phyloP scores from a whole-genome alignment of 2,329 filamentous ascomycete genomes.

The Fusarium odoratissimum region DNA sequence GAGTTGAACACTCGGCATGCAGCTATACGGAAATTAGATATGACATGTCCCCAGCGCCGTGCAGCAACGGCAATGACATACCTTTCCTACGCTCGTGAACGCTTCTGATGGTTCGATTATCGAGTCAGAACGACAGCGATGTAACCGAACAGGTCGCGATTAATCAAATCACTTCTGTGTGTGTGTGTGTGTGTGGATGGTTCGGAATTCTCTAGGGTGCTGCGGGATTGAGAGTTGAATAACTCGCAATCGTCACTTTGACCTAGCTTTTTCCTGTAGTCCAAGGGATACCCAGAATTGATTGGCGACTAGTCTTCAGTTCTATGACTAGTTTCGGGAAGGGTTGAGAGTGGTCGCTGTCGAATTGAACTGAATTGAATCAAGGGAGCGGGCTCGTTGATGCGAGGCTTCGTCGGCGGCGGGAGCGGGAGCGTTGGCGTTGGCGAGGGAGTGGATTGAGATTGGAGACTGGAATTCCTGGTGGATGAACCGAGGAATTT shows the following conservation, averaged over 20 bases:
- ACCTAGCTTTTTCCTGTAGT: constrained; percentile 17
- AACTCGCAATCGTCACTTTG: constrained; percentile 33
- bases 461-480: constrained; percentile 53
- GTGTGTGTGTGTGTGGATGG: constrained; percentile 3
- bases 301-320: constrained; percentile 36
- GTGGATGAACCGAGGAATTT: constrained; percentile 58
- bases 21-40: constrained; percentile 50
- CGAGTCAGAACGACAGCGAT: constrained; percentile 9
- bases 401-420: constrained; percentile 36
- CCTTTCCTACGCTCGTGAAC: constrained; percentile 38
- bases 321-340: constrained; percentile 49
- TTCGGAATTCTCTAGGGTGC: constrained; percentile 15
- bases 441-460: constrained; percentile 39
- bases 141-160: constrained; percentile 13
- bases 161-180: constrained; percentile 18
- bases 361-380: constrained; percentile 26
- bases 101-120: constrained; percentile 25
- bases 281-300: constrained; percentile 53
- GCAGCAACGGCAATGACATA: constrained; percentile 37
- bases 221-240: constrained; percentile 19
- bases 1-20: constrained; percentile 51
- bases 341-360: constrained; percentile 49
- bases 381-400: constrained; percentile 48
- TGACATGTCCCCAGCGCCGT: constrained; percentile 15
- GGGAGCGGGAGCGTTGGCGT: constrained; percentile 24